These are phyloP conservation scores for Setaria italica DNA, from an alignment of 202 grass and related monocot genomes.

Conservation along the genomic window DNA sequence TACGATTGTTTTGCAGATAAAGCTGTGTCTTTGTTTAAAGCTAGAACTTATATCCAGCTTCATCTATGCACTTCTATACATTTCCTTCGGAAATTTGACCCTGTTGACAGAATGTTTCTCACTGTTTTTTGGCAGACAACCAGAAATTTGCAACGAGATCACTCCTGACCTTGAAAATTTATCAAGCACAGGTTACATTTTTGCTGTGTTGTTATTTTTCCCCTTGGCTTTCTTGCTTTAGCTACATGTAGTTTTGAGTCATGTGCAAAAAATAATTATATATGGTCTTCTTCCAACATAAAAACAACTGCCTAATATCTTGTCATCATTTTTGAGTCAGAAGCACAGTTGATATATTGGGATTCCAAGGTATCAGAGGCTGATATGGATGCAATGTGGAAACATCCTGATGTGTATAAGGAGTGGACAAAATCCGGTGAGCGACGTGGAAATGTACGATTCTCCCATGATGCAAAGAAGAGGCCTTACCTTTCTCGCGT, in stretches of 20 bases:
- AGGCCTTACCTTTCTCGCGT: slow-evolving; percentile 96
- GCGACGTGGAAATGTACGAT: slow-evolving; percentile 80
- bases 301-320: slow-evolving; percentile 13
- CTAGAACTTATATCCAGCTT: slow-evolving; percentile 31
- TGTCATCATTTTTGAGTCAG: slow-evolving; percentile 52
- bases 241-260: not conserved
- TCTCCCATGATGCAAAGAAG: slow-evolving; percentile 83
- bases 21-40: slow-evolving; percentile 23
- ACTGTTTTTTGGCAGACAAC: slow-evolving; percentile 51
- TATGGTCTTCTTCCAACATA: slow-evolving; percentile 13
- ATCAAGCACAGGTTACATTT: slow-evolving; percentile 62
- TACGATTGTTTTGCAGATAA: not conserved
- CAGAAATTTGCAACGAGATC: slow-evolving; percentile 48
- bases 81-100: not conserved
- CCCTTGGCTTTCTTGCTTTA: not conserved
- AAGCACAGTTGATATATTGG: slow-evolving; percentile 74
- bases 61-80: not conserved
- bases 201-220: slow-evolving; percentile 28
- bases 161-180: slow-evolving; percentile 39
- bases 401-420: slow-evolving; percentile 72
- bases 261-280: slow-evolving; percentile 18
- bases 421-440: slow-evolving; percentile 97
- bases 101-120: slow-evolving; percentile 40
- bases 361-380: slow-evolving; percentile 77
- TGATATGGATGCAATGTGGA: slow-evolving; percentile 92